A percentile compares a stretch with the other conserved stretches of the same genome.
These are phyloP conservation scores for Arctostaphylos glauca DNA, from an alignment of 148 eudicot species.

Conservation along the genomic window DNA sequence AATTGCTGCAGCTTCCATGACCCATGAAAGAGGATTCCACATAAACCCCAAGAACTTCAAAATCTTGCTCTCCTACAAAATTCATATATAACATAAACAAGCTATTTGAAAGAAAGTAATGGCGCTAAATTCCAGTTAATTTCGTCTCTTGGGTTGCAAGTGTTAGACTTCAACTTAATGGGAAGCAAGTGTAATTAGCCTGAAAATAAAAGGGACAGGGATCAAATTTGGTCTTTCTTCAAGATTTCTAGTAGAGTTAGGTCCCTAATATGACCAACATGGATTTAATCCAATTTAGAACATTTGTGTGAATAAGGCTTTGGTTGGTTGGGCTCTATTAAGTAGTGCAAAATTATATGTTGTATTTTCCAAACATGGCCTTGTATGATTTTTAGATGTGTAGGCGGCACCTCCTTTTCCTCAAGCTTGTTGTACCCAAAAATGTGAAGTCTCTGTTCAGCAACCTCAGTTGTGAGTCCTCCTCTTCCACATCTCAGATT, in stretches of 20 bases:
- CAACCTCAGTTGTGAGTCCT: constrained; percentile 63
- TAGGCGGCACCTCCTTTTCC: constrained; percentile 59
- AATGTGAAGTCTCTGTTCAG: constrained; percentile 62
- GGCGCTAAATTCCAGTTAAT: not conserved
- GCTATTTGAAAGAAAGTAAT: not conserved
- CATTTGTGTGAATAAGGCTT: too few species aligned
- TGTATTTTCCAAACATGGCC: too few species aligned
- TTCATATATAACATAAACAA: not conserved
- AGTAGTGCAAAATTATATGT: too few species aligned
- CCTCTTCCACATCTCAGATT: constrained; percentile 75
- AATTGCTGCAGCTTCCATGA: constrained; percentile 62
- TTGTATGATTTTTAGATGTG: not conserved
- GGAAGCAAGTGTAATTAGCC: not conserved
- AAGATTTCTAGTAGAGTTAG: too few species aligned
- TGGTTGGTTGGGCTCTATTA: too few species aligned
- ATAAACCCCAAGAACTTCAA: constrained; percentile 50
- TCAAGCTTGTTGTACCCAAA: constrained; percentile 93
- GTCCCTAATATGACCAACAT: too few species aligned
- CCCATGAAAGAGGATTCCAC: constrained; percentile 67
- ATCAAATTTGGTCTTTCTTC: not conserved
- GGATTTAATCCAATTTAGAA: too few species aligned
- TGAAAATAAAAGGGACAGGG: not conserved
- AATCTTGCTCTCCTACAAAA: constrained; percentile 47
- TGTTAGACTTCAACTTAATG: not conserved
- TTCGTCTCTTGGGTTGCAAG: not conserved